Conservation (phyloP, 495 filamentous ascomycete species). For the Penicillium manginii region DNA sequence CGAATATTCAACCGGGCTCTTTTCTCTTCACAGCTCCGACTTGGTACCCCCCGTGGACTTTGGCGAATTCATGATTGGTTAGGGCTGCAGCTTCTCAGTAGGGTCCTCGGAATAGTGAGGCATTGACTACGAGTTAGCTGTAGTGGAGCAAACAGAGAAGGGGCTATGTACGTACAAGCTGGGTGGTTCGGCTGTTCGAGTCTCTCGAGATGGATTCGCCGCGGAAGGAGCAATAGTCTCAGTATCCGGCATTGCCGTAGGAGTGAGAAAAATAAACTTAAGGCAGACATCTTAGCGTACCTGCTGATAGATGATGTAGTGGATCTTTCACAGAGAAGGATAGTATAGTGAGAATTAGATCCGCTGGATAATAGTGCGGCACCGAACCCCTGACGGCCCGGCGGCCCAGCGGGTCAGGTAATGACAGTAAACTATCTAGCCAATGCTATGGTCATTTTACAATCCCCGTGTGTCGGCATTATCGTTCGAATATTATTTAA, state of each 20-base stretch:
- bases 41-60: background rate
- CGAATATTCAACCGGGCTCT: background rate
- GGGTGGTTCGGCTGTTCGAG: background rate
- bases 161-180: background rate
- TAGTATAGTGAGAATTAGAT: slow-evolving; percentile 1
- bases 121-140: background rate
- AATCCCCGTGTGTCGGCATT: slow-evolving; percentile 1
- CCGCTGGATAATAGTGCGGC: background rate
- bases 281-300: slow-evolving; percentile 1
- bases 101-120: background rate
- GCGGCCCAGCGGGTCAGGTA: background rate
- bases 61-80: background rate
- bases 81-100: background rate
- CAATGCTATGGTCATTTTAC: background rate
- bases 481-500: slow-evolving; percentile 1
- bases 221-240: background rate
- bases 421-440: background rate
- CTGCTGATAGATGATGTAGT: background rate
- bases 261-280: background rate
- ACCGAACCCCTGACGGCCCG: background rate
- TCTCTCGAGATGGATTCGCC: background rate
- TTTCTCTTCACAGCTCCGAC: slow-evolving; percentile 1
- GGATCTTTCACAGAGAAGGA: background rate
- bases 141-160: background rate
- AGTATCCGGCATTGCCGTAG: background rate